phyloP scores from a whole-genome alignment of 2,329 filamentous ascomycete species.

The Drechslerella coelobrocha region DNA sequence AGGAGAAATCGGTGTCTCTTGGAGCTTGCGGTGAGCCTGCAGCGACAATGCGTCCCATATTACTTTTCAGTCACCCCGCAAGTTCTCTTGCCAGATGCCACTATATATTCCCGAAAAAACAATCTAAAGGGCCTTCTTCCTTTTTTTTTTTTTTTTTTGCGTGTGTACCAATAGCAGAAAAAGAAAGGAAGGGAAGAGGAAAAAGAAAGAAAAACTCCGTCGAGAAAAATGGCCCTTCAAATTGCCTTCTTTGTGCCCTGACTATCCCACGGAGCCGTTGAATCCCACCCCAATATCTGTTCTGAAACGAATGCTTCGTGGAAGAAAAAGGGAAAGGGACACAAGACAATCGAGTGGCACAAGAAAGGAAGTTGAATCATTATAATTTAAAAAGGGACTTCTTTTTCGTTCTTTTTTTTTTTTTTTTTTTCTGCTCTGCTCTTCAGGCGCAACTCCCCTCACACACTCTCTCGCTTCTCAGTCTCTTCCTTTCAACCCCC shows the following conservation, averaged over 20 bases:
- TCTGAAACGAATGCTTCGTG: constrained; percentile 45
- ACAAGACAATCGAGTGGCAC: constrained; percentile 47
- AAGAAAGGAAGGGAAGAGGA: constrained; percentile 20
- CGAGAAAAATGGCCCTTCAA: constrained; percentile 11
- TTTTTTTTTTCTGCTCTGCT: constrained; percentile 7
- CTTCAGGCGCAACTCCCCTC: not conserved
- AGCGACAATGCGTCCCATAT: not conserved
- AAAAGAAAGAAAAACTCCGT: constrained; percentile 12
- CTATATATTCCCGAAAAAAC: constrained; percentile 5
- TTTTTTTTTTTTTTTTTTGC: not conserved
- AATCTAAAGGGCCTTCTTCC: not conserved
- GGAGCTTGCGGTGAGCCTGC: constrained; percentile 3
- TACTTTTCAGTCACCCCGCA: not conserved
- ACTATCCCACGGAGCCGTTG: constrained; percentile 36
- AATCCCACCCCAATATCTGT: constrained; percentile 29
- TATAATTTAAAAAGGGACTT: constrained; percentile 38
- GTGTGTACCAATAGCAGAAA: not conserved
- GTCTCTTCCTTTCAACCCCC: not conserved
- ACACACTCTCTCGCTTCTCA: not conserved
- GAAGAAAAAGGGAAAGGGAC: constrained; percentile 19
- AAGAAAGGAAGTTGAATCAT: constrained; percentile 51
- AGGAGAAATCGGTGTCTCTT: not conserved
- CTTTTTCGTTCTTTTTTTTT: constrained; percentile 20
- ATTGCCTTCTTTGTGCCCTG: constrained; percentile 33
- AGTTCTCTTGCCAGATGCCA: not conserved